Conservation (phyloP, 140 eudicot genomes). For the Bidens hawaiensis region DNA sequence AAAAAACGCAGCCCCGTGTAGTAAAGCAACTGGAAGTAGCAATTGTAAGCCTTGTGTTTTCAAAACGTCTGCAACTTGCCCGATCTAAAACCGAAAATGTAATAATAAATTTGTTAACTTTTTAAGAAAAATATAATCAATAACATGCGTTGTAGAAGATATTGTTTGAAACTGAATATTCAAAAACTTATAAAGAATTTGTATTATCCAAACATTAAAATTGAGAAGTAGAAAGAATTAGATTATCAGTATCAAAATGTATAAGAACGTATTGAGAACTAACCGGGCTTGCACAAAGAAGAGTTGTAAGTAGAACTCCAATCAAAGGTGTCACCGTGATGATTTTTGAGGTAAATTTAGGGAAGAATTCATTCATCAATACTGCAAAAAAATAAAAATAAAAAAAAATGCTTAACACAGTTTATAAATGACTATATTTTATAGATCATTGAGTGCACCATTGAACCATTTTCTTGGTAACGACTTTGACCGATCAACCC, state of each 20-base stretch:
- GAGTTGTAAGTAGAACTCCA: slow-evolving; percentile 93
- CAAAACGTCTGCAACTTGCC: slow-evolving; percentile 94
- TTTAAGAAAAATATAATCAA: background rate
- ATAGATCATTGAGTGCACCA: background rate
- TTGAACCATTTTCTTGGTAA: background rate
- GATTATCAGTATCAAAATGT: background rate
- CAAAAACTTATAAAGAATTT: too few species aligned
- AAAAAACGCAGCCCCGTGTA: slow-evolving; percentile 90
- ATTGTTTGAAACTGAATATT: background rate
- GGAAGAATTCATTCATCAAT: slow-evolving; percentile 78
- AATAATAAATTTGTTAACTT: background rate
- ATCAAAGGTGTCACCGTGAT: slow-evolving; percentile 87
- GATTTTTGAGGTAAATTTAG: slow-evolving; percentile 89
- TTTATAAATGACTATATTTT: too few species aligned
- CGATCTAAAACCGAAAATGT: slow-evolving; percentile 47
- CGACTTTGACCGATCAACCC: background rate
- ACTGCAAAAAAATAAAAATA: too few species aligned
- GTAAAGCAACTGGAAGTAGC: slow-evolving; percentile 70
- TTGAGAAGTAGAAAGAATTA: background rate
- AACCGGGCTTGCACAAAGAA: slow-evolving; percentile 99
- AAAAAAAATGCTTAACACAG: too few species aligned
- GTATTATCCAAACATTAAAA: too few species aligned
- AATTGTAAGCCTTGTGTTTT: slow-evolving; percentile 87
- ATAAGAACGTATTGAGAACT: slow-evolving; percentile 25
- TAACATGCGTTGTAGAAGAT: background rate